Conservation (phyloP, 2,329 filamentous ascomycete species). For the Aspergillus sp. region DNA sequence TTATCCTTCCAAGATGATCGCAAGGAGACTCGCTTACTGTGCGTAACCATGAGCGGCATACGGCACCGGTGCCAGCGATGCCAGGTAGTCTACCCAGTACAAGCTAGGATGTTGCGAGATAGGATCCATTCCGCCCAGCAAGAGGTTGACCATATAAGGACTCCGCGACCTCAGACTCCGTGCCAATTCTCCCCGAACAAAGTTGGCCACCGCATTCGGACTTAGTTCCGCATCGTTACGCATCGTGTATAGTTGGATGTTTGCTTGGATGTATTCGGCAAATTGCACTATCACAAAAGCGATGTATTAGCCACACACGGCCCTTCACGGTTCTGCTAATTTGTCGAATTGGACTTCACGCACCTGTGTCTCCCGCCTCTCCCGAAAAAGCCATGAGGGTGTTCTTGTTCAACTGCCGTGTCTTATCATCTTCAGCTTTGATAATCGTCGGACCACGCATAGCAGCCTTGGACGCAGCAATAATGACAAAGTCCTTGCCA, state of each 20-base stretch:
- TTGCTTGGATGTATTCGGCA: conserved; percentile 97
- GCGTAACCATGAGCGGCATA: conserved; percentile 98
- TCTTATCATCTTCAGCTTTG: conserved; percentile 95
- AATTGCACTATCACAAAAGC: conserved; percentile 67
- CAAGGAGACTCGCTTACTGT: conserved; percentile 54
- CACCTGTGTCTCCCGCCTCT: conserved; percentile 91
- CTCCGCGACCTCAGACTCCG: conserved; percentile 82
- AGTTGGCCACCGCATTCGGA: conserved; percentile 80
- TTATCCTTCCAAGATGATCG: background rate
- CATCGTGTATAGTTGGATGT: conserved; percentile 97
- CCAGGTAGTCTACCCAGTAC: conserved; percentile 97
- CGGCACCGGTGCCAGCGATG: conserved; percentile 74
- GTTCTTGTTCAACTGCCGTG: conserved; percentile 81
- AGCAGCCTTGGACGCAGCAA: conserved; percentile 93
- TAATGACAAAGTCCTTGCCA: conserved; percentile 97
- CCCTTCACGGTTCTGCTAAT: background rate
- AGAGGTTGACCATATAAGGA: conserved; percentile 93
- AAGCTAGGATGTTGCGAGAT: conserved; percentile 84
- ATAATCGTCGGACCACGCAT: conserved; percentile 96
- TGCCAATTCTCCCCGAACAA: conserved; percentile 89
- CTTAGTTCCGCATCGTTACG: conserved; percentile 90
- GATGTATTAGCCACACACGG: conserved; percentile 8
- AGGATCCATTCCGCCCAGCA: conserved; percentile 87
- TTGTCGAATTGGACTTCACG: conserved; percentile 11
- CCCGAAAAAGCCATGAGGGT: conserved; percentile 92